These are phyloP conservation scores for Eucalyptus rudis DNA, from an alignment of 345 rosid genomes.

Conservation along the genomic window DNA sequence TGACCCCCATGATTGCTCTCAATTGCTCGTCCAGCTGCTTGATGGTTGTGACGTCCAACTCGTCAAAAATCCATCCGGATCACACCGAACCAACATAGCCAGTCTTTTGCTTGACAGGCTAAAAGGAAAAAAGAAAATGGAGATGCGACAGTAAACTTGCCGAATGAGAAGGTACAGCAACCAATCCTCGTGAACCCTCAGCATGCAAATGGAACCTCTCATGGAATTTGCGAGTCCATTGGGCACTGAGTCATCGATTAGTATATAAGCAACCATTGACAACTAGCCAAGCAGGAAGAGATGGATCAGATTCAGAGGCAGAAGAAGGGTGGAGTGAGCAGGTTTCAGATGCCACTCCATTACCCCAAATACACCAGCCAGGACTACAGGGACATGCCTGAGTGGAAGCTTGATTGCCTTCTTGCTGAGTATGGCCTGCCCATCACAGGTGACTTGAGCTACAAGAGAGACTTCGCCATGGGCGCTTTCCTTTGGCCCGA, in stretches of 20 bases:
- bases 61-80: neutral
- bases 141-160: neutral
- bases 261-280: neutral
- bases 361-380: slow-evolving; percentile 41
- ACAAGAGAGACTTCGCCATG: slow-evolving; percentile 33
- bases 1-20: neutral
- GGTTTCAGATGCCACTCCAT: slow-evolving; percentile 54
- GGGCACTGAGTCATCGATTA: neutral
- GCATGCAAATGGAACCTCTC: neutral
- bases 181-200: slow-evolving; percentile 6
- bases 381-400: slow-evolving; percentile 46
- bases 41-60: neutral
- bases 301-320: neutral
- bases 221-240: neutral
- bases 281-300: neutral
- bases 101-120: neutral
- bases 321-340: neutral
- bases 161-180: slow-evolving; percentile 21
- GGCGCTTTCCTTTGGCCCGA: slow-evolving; percentile 54
- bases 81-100: neutral
- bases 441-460: slow-evolving; percentile 10
- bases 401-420: slow-evolving; percentile 44
- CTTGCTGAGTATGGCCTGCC: slow-evolving; percentile 42
- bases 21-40: neutral
- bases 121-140: neutral